Percentiles rank a stretch among this genome's conserved stretches.
Evolutionary conservation across 352 stramenopile genomes (phyloP).

Genomic region (Globisporangium spinosum): DNA sequence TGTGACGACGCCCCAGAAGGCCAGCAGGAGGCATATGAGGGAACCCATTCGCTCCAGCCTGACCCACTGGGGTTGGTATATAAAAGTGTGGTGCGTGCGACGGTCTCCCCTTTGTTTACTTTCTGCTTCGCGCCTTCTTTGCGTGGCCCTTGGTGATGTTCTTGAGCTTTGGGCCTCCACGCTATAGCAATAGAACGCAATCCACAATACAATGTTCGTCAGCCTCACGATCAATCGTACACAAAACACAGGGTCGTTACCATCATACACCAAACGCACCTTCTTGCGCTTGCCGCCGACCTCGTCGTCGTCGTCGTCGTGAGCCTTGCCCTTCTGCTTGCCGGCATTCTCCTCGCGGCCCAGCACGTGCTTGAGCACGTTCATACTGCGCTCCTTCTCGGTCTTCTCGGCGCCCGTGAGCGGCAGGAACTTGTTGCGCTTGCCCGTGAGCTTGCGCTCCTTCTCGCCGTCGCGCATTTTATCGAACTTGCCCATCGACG

Average conservation of each 20-base stretch:
- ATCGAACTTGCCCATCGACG: slow-evolving; percentile 94
- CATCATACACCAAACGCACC: slow-evolving; percentile 13
- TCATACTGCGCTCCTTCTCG: slow-evolving; percentile 83
- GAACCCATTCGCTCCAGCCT: neutral
- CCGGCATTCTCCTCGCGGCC: slow-evolving; percentile 74
- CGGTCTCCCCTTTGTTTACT: slow-evolving; percentile 26
- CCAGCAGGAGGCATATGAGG: neutral
- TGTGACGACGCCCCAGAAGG: slow-evolving; percentile 7
- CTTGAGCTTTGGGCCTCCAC: slow-evolving; percentile 50
- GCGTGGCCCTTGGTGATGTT: slow-evolving; percentile 69
- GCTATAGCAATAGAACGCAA: neutral
- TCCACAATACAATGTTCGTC: too few species aligned
- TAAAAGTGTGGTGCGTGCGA: slow-evolving; percentile 1
- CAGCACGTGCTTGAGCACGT: slow-evolving; percentile 68
- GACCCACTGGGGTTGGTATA: neutral
- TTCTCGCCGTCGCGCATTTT: slow-evolving; percentile 90
- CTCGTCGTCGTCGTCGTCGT: slow-evolving; percentile 54
- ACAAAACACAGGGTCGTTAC: neutral
- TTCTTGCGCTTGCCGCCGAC: slow-evolving; percentile 61
- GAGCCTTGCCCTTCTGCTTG: slow-evolving; percentile 59
- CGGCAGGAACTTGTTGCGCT: slow-evolving; percentile 81
- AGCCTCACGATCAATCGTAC: neutral
- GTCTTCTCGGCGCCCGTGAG: slow-evolving; percentile 63
- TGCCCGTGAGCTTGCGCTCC: slow-evolving; percentile 84
- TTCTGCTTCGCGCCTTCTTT: slow-evolving; percentile 57